Evolutionary conservation across 345 rosid species (phyloP), one percentile per base, ranked within the genome.

Genomic region (Aurinia saxatilis): DNA sequence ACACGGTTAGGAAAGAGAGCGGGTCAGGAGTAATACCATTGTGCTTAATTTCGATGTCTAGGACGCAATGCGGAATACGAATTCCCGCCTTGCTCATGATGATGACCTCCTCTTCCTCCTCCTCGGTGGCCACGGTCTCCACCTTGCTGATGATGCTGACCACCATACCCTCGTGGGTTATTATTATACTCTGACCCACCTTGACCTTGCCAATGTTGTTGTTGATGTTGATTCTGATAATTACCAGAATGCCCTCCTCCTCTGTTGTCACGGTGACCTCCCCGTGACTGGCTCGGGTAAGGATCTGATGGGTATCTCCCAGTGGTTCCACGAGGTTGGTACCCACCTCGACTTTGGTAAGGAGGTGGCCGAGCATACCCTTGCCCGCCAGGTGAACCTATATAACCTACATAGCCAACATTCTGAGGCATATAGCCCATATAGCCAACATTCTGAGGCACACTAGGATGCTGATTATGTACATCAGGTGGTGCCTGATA

Each of bases 221-320:
- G 70, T 36, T 65, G 63, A 5, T 45, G 70, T 10, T 44, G 75
- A 38, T 57, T 51, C 5, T 67, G 72, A 47, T 72, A 46, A 56
- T 41, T 41, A 56, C 55, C 74, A 48, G 51, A 54, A 23, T 70
- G 39, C 5, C 51, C 63, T 10, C 67, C 67, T 45, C 63, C 63
- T 54, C 75, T 63, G 36, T 34, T 33, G 59, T 73, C 78, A 66
- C 59, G 68, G 19, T 73, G 73, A 42, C 66, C 76, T 9, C 66
- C 77, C 52, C 78, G 53, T 27, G 81, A 70, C 14, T 51, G 25
- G 16, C 59, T 63, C 36, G 70, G 84, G 77, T 71, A 66, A 41
- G 71, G 67, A 7, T 60, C 76, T 12, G 77, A 78, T 13, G 65
- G 66, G 21, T 71, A 71, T 38, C 79, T 61, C 48, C 71, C 70